A percentile compares a stretch with the other conserved stretches of the same genome.
Conservation (phyloP, 2,329 filamentous ascomycete species). For the Zasmidium citrigriseum region DNA sequence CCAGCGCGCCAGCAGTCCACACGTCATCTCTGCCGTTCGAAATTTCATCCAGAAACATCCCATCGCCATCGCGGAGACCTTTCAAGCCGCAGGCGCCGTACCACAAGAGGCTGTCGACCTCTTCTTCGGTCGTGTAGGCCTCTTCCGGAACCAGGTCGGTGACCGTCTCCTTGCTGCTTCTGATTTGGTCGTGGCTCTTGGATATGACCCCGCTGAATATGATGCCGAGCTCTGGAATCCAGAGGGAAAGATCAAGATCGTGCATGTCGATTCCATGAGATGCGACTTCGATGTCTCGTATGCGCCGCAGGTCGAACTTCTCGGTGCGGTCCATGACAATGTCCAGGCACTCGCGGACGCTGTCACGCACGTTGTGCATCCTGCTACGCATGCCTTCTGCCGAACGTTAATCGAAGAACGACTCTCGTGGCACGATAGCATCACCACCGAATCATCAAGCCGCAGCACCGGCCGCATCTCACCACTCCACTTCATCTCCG, state of each 20-base stretch:
- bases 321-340: constrained; percentile 47
- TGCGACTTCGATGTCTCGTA: constrained; percentile 46
- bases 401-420: constrained; percentile 39
- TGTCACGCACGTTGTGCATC: constrained; percentile 36
- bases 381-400: constrained; percentile 38
- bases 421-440: constrained; percentile 35
- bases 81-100: constrained; percentile 52
- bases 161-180: constrained; percentile 47
- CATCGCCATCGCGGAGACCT: constrained; percentile 51
- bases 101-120: constrained; percentile 44
- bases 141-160: constrained; percentile 53
- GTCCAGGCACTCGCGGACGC: constrained; percentile 38
- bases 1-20: constrained; percentile 43
- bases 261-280: constrained; percentile 47
- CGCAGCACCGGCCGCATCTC: too few relatives aligned
- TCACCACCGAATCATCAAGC: too few relatives aligned
- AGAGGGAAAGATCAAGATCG: constrained; percentile 38
- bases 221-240: constrained; percentile 50
- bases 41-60: constrained; percentile 44
- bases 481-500: constrained; percentile 48
- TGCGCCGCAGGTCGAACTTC: constrained; percentile 44
- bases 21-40: constrained; percentile 45
- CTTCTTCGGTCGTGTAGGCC: constrained; percentile 51
- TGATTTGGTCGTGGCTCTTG: constrained; percentile 48
- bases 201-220: constrained; percentile 53